Base-by-base conservation (phyloP, 2,329 filamentous ascomycete species). In the Leptographium radiaticola region DNA sequence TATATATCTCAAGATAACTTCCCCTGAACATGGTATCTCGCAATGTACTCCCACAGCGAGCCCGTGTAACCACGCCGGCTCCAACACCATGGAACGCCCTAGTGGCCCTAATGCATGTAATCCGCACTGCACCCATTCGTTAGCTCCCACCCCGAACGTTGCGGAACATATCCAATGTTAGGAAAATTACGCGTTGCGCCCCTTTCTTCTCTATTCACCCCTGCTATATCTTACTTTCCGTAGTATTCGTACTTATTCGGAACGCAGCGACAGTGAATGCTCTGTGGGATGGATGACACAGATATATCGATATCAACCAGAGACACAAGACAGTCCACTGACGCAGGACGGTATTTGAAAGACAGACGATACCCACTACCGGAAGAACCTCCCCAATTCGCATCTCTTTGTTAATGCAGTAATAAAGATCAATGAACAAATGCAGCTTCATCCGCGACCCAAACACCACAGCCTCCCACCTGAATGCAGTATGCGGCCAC, bases 391-490 rank as follows among this genome's bases (percentile, higher is more conserved):
- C 47, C 20, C 34, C 31, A 8, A 20, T 25, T 16, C 18, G 31
- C 33, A 46, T 15, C 49, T 15, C 33, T 33, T 31, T 46, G 16
- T 18, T 48, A 39, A 53, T 43, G 47, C 46, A 49, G 18, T 34
- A 36, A 36, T 34, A 40, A 33, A 40, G 6, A 31, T 8, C 6
- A 42, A 25, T 25, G n/a, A 16, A 20, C 20, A 51, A 36, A 50
- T 49, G 47, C 52, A 53, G 18, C 40, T 42, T 48, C 31, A 30
- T n/a, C 52, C 20, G 39, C 52, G 45, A 45, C 47, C 52, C 9
- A 33, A 53, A 53, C 52, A 53, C 52, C 52, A 53, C 52, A 49
- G 31, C 52, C 52, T 45, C 52, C 52, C 47, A 44, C 47, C 40
- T 45, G 52, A 53, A 53, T 53, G 52, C 52, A 53, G 30, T 53